A percentile compares a stretch with the other conserved stretches of the same genome.
These are phyloP conservation scores for Domatiomyces globalis DNA, from an alignment of 2,329 filamentous ascomycete species.

Conservation along the genomic window DNA sequence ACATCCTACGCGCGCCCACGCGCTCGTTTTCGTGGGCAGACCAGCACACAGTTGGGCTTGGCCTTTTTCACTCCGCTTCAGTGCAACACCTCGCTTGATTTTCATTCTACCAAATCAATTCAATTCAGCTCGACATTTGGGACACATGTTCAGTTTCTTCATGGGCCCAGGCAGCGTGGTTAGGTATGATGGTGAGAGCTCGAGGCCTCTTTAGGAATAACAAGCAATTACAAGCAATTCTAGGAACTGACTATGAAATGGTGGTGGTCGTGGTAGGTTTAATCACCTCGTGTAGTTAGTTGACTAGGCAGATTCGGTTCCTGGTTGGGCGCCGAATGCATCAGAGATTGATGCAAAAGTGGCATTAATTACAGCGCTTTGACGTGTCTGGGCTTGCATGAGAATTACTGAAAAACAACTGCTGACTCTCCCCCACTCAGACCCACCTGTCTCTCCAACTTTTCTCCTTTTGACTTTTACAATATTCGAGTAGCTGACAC, in stretches of 20 bases:
- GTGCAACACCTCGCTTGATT: not conserved
- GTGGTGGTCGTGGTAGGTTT: not conserved
- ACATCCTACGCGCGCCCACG: not conserved
- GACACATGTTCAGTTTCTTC: not conserved
- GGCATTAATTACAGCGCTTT: not conserved
- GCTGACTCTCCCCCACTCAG: not conserved
- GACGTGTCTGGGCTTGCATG: not conserved
- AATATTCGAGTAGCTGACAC: too few relatives aligned
- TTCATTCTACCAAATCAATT: not conserved
- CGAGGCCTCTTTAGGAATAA: not conserved
- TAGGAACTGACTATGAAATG: not conserved
- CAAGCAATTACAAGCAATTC: not conserved
- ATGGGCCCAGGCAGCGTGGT: not conserved
- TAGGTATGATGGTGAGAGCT: not conserved
- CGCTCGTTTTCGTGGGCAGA: not conserved
- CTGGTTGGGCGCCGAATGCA: not conserved
- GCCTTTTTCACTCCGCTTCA: not conserved
- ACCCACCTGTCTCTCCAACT: too few relatives aligned
- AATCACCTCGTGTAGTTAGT: not conserved
- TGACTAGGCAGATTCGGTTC: not conserved
- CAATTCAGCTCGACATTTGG: not conserved
- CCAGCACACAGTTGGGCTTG: not conserved
- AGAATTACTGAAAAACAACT: slow-evolving; percentile 17
- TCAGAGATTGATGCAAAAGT: not conserved
- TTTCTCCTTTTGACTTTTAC: too few relatives aligned